A percentile compares a stretch with the other conserved stretches of the same genome.
These are phyloP conservation scores for Phytophthora aleatoria DNA, from an alignment of 352 stramenopile genomes.

Conservation along the genomic window DNA sequence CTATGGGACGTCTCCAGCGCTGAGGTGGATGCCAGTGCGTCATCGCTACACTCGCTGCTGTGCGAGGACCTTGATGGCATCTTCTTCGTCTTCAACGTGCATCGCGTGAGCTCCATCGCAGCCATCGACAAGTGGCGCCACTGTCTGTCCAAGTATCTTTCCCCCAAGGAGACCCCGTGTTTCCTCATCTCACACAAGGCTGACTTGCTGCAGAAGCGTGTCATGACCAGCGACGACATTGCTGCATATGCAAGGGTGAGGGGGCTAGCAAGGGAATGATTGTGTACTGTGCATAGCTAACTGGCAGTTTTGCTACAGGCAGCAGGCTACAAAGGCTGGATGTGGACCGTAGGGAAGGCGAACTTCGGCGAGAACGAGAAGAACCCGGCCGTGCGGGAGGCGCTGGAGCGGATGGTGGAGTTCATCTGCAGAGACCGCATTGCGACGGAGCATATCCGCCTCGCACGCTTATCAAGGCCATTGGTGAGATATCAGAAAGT, in stretches of 20 bases:
- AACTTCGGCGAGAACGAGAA: constrained; percentile 87
- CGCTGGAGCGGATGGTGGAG: constrained; percentile 79
- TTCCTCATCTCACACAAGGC: constrained; percentile 86
- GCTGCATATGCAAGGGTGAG: constrained; percentile 64
- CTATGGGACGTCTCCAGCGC: constrained; percentile 82
- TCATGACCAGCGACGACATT: constrained; percentile 89
- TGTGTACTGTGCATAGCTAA: background rate
- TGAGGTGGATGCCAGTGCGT: constrained; percentile 65
- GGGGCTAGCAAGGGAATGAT: background rate
- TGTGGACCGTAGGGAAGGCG: constrained; percentile 80
- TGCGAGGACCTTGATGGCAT: constrained; percentile 83
- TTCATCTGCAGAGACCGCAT: constrained; percentile 51
- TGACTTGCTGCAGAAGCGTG: constrained; percentile 81
- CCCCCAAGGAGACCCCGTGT: constrained; percentile 75
- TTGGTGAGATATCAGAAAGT: constrained; percentile 15
- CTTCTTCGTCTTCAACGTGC: constrained; percentile 90
- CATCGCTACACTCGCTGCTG: constrained; percentile 70
- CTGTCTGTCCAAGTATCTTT: constrained; percentile 71
- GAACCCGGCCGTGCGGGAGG: constrained; percentile 71
- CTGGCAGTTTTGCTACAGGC: constrained; percentile 32
- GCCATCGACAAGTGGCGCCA: constrained; percentile 87
- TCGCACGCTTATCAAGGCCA: constrained; percentile 32
- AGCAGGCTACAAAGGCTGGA: constrained; percentile 79
- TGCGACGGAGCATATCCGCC: constrained; percentile 36
- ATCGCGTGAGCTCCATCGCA: constrained; percentile 86